Conservation (phyloP, 2,329 filamentous ascomycete genomes). For the Fusarium tjaetaba region DNA sequence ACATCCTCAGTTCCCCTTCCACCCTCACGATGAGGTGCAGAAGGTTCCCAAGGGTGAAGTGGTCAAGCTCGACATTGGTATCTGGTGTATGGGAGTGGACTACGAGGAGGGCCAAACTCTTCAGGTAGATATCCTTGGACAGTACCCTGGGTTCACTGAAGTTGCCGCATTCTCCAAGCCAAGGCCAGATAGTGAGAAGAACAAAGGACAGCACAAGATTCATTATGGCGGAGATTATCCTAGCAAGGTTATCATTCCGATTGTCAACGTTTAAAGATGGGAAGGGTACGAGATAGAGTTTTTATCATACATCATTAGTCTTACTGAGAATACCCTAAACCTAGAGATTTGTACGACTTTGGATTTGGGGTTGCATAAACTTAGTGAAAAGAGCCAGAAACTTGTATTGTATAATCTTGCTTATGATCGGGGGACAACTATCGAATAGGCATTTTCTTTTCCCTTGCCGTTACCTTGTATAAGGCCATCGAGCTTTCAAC, state of each 20-base stretch:
- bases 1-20: constrained; percentile 14
- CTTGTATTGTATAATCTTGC: neutral
- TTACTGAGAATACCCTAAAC: neutral
- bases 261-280: constrained; percentile 3
- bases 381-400: neutral
- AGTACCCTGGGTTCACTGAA: constrained; percentile 13
- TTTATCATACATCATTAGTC: neutral
- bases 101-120: constrained; percentile 1
- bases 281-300: neutral
- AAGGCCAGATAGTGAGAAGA: constrained; percentile 9
- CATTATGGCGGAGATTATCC: constrained; percentile 30
- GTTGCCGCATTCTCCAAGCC: constrained; percentile 15
- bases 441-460: neutral
- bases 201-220: constrained; percentile 23
- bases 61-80: constrained; percentile 19
- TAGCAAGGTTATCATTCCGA: constrained; percentile 33
- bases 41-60: constrained; percentile 15
- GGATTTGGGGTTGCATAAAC: neutral
- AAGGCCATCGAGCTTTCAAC: neutral
- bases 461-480: neutral
- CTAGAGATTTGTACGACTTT: neutral
- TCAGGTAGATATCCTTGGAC: constrained; percentile 11
- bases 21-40: constrained; percentile 11
- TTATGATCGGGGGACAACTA: neutral
- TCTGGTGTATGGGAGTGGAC: constrained; percentile 20